phyloP scores from a whole-genome alignment of 129 eudicot genomes.

The Helichrysum umbraculigerum region DNA sequence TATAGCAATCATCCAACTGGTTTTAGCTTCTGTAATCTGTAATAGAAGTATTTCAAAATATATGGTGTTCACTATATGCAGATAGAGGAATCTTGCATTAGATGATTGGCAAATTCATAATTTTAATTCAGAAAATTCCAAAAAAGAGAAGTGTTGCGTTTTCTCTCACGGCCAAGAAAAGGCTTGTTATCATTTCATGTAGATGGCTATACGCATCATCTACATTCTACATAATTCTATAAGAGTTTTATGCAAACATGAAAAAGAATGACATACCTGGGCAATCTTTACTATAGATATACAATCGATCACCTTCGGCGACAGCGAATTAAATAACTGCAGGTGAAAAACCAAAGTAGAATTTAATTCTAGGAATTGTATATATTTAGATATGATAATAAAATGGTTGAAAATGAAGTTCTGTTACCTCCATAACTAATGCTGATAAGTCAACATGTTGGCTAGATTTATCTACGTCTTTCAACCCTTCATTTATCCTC shows the following conservation, averaged over 20 bases:
- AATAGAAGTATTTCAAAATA: not conserved
- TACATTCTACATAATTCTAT: not conserved
- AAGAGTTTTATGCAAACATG: not conserved
- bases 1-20: not conserved
- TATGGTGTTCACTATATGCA: not conserved
- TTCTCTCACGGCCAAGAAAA: not conserved
- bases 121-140: not conserved
- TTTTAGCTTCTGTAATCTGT: not conserved
- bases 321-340: slow-evolving; percentile 59
- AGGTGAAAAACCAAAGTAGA: slow-evolving; percentile 18
- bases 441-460: slow-evolving; percentile 36
- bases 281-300: slow-evolving; percentile 71
- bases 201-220: not conserved
- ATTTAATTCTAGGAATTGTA: slow-evolving; percentile 17
- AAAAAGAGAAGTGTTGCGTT: not conserved
- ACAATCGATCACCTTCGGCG: slow-evolving; percentile 70
- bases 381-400: not conserved
- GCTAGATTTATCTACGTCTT: slow-evolving; percentile 26
- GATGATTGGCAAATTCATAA: not conserved
- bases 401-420: slow-evolving; percentile 24
- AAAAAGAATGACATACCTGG: slow-evolving; percentile 51
- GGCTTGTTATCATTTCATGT: not conserved
- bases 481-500: slow-evolving; percentile 39
- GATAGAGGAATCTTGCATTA: not conserved
- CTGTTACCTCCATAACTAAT: slow-evolving; percentile 62